Conservation (phyloP, 768 basidiomycete species). For the Auriculariales sp. region DNA sequence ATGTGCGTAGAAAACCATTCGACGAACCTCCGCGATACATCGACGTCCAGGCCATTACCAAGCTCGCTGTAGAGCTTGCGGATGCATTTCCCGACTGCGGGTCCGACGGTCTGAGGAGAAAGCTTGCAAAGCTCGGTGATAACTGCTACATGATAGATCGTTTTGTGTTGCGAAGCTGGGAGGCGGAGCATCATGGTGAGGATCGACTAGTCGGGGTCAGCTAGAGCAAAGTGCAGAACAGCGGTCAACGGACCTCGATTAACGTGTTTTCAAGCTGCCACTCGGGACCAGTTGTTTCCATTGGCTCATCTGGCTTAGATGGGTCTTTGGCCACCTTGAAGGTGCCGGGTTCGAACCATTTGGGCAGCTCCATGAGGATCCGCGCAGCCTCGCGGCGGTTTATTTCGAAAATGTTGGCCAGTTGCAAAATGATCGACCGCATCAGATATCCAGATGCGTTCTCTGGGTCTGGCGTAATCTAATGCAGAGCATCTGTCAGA, state of each 20-base stretch:
- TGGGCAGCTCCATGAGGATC: slow-evolving; percentile 71
- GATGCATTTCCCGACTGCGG: slow-evolving; percentile 91
- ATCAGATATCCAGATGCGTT: slow-evolving; percentile 70
- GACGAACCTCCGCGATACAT: slow-evolving; percentile 64
- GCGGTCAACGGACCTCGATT: slow-evolving; percentile 46
- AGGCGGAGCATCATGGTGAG: slow-evolving; percentile 62
- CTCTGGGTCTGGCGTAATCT: slow-evolving; percentile 67
- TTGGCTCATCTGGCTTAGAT: slow-evolving; percentile 27
- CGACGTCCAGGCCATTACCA: slow-evolving; percentile 79
- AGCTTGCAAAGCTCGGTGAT: slow-evolving; percentile 91
- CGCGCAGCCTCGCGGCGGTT: slow-evolving; percentile 93
- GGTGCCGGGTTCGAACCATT: slow-evolving; percentile 69
- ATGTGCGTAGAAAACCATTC: slow-evolving; percentile 96
- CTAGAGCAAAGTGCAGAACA: background rate
- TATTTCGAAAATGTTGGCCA: slow-evolving; percentile 81
- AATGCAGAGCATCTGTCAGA: slow-evolving; percentile 1
- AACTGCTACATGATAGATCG: slow-evolving; percentile 75
- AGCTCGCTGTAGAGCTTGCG: slow-evolving; percentile 67
- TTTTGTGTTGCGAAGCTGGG: slow-evolving; percentile 61
- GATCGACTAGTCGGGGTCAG: slow-evolving; percentile 34
- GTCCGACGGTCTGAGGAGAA: slow-evolving; percentile 84
- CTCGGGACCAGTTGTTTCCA: slow-evolving; percentile 38
- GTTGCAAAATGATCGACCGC: slow-evolving; percentile 58
- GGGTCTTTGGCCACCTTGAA: slow-evolving; percentile 61
- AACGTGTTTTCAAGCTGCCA: slow-evolving; percentile 85